Percentiles rank a stretch among this genome's conserved stretches.
Evolutionary conservation across 163 green algal genomes (phyloP).

Genomic region (Scenedesmus sp.): DNA sequence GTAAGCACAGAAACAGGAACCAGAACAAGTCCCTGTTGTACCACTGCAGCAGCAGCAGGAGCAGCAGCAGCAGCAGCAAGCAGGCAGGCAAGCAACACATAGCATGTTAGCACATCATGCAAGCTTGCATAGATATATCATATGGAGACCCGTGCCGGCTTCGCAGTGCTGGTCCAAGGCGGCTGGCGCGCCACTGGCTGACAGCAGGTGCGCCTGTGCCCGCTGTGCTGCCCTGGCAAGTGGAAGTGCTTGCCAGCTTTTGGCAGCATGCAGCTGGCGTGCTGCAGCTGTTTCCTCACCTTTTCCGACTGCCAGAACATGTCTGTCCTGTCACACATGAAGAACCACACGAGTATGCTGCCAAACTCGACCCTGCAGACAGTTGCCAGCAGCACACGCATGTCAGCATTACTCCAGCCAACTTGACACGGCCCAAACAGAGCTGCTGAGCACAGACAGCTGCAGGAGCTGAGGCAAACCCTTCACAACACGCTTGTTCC

Average conservation of each 20-base stretch:
- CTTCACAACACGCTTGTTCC: too few relatives aligned
- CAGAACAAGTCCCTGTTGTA: slow-evolving; percentile 93
- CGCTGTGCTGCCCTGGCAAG: neutral
- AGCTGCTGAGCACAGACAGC: neutral
- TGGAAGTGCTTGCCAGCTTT: neutral
- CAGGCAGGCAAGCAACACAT: neutral
- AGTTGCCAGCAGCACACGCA: neutral
- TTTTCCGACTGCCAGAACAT: slow-evolving; percentile 76
- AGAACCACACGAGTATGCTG: slow-evolving; percentile 90
- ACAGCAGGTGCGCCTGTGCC: too few relatives aligned
- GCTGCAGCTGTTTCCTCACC: slow-evolving; percentile 49
- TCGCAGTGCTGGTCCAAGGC: too few relatives aligned
- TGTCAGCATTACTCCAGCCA: neutral
- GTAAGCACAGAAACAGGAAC: slow-evolving; percentile 90
- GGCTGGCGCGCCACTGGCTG: too few relatives aligned
- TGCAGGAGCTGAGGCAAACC: neutral
- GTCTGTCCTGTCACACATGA: slow-evolving; percentile 87
- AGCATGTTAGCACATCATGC: neutral
- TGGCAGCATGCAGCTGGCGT: neutral
- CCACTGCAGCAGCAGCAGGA: slow-evolving; percentile 58
- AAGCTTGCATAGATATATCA: neutral
- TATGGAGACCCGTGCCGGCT: neutral
- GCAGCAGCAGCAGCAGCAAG: neutral
- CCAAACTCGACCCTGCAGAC: slow-evolving; percentile 83
- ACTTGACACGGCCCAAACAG: neutral